phyloP scores from a whole-genome alignment of 768 basidiomycete species.

The Clitopilus passeckerianus region DNA sequence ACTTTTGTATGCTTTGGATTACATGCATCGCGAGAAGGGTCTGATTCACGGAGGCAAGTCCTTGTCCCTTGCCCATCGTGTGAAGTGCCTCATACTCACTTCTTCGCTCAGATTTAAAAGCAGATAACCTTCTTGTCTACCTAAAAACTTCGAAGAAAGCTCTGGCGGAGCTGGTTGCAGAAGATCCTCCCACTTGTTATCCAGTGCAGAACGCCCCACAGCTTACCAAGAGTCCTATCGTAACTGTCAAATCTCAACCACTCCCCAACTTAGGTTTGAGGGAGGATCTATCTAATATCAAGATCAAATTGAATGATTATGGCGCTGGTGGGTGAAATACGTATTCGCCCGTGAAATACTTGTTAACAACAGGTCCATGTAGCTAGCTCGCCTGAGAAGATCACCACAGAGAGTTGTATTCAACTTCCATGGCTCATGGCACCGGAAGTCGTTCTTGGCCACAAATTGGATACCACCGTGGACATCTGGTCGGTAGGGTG shows the following conservation, averaged over 20 bases:
- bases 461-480: constrained; percentile 12
- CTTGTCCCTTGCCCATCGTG: too few relatives aligned
- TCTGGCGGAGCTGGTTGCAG: background rate
- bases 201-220: constrained; percentile 2
- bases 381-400: background rate
- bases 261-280: constrained; percentile 14
- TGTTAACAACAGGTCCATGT: background rate
- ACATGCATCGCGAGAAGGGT: constrained; percentile 18
- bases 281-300: constrained; percentile 8
- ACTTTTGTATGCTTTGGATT: constrained; percentile 19
- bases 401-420: background rate
- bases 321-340: constrained; percentile 14
- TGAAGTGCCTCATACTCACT: too few relatives aligned
- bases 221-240: constrained; percentile 16
- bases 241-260: constrained; percentile 18
- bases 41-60: constrained; percentile 9
- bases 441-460: constrained; percentile 20
- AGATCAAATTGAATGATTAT: constrained; percentile 16
- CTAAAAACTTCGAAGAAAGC: background rate
- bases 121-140: background rate
- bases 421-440: constrained; percentile 13
- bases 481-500: constrained; percentile 23
- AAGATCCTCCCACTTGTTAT: constrained; percentile 10
- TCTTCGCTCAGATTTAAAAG: background rate
- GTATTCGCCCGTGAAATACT: too few relatives aligned